A percentile compares a stretch with the other conserved stretches of the same genome.
Conservation (phyloP, 345 rosid species). For the Psidium friedrichsthalianum region DNA sequence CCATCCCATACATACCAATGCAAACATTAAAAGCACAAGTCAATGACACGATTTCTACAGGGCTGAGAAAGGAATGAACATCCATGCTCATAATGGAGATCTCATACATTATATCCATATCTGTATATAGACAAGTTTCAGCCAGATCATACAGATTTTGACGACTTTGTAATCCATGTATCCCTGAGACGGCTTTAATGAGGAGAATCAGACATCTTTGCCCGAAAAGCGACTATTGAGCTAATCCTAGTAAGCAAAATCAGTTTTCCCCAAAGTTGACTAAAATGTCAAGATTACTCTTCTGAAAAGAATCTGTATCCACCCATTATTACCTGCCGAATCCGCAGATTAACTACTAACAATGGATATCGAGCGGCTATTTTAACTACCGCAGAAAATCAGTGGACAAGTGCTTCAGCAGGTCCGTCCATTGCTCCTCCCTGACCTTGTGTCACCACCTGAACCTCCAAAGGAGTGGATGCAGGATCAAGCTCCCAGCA, state of each 20-base stretch:
- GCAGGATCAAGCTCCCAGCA: slow-evolving; percentile 63
- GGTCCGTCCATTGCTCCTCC: neutral
- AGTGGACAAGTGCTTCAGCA: neutral
- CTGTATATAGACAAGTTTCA: neutral
- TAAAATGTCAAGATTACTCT: neutral
- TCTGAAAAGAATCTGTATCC: neutral
- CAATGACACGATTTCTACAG: neutral
- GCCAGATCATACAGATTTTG: neutral
- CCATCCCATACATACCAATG: neutral
- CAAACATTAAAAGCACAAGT: neutral
- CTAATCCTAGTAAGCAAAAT: neutral
- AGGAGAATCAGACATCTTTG: neutral
- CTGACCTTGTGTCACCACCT: neutral
- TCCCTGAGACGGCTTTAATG: neutral
- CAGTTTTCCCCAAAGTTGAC: neutral
- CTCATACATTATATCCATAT: neutral
- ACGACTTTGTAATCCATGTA: neutral
- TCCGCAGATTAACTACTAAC: neutral
- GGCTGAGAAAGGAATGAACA: neutral
- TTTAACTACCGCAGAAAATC: too few species aligned
- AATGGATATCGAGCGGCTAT: neutral
- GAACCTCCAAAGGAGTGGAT: slow-evolving; percentile 40
- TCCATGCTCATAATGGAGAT: neutral
- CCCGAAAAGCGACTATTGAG: neutral
- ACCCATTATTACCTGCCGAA: neutral